Percentiles rank a stretch among this genome's conserved stretches.
Evolutionary conservation across 345 rosid genomes (phyloP).

Genomic region (Salix koriyanagi): DNA sequence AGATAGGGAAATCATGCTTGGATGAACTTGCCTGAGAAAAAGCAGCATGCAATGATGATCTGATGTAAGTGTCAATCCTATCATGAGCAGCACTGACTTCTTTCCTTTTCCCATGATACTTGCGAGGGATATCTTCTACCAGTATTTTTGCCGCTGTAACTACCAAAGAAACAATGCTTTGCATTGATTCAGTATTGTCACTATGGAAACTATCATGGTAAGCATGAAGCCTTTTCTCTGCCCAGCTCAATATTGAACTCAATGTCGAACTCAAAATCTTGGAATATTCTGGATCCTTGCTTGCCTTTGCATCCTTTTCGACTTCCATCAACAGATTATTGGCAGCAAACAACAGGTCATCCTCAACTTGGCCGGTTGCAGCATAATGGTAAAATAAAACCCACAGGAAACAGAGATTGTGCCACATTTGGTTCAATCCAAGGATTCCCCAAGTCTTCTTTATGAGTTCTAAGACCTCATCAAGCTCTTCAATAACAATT

Average conservation of each 20-base stretch:
- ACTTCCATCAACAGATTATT: slow-evolving; percentile 73
- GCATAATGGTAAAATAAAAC: slow-evolving; percentile 79
- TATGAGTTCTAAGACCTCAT: slow-evolving; percentile 85
- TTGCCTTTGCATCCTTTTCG: slow-evolving; percentile 84
- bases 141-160: slow-evolving; percentile 79
- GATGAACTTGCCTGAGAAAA: slow-evolving; percentile 34
- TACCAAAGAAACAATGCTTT: slow-evolving; percentile 76
- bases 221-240: slow-evolving; percentile 86
- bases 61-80: slow-evolving; percentile 85
- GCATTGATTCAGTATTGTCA: slow-evolving; percentile 68
- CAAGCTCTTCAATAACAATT: slow-evolving; percentile 79
- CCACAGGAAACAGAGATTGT: slow-evolving; percentile 86
- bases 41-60: slow-evolving; percentile 75
- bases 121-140: slow-evolving; percentile 87
- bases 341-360: slow-evolving; percentile 72
- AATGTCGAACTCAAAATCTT: slow-evolving; percentile 71
- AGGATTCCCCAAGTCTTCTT: slow-evolving; percentile 94
- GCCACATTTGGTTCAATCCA: slow-evolving; percentile 79
- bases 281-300: slow-evolving; percentile 78
- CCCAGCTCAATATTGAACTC: slow-evolving; percentile 86
- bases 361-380: slow-evolving; percentile 72
- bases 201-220: slow-evolving; percentile 82
- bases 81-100: slow-evolving; percentile 15
- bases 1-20: slow-evolving; percentile 10
- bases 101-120: slow-evolving; percentile 74